Evolutionary conservation across 805 yeast species (phyloP).

Genomic region (Wilhelminamyces savonicus): DNA sequence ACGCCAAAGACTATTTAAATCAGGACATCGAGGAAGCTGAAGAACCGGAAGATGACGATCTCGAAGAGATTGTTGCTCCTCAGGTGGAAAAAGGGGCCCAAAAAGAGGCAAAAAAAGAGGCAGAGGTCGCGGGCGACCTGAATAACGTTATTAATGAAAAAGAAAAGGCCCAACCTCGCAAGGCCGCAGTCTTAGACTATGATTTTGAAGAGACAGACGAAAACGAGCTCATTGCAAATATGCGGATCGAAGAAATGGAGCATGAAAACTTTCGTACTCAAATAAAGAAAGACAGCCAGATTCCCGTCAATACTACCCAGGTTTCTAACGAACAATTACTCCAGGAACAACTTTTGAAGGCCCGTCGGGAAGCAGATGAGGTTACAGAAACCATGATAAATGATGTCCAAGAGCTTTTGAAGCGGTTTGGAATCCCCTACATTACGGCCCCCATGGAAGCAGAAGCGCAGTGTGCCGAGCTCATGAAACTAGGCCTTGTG

Average conservation of each 20-base stretch:
- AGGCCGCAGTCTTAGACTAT: slow-evolving; percentile 40
- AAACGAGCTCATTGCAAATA: slow-evolving; percentile 52
- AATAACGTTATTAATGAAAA: background rate
- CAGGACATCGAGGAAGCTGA: slow-evolving; percentile 1
- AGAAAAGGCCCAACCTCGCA: slow-evolving; percentile 3
- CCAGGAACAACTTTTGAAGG: slow-evolving; percentile 57
- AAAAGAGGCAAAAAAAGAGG: slow-evolving; percentile 1
- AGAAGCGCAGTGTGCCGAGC: slow-evolving; percentile 94
- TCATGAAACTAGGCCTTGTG: slow-evolving; percentile 61
- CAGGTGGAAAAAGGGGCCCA: too few relatives aligned
- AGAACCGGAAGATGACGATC: slow-evolving; percentile 4
- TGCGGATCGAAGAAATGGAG: slow-evolving; percentile 67
- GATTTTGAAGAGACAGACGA: slow-evolving; percentile 79
- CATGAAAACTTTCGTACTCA: slow-evolving; percentile 53
- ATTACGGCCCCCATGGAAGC: slow-evolving; percentile 98
- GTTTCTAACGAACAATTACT: slow-evolving; percentile 42
- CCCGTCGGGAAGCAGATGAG: slow-evolving; percentile 84
- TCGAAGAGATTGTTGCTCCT: too few relatives aligned
- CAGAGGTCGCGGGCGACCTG: background rate
- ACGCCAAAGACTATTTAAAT: slow-evolving; percentile 30
- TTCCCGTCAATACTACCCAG: slow-evolving; percentile 24
- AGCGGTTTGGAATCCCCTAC: slow-evolving; percentile 89
- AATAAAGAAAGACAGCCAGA: slow-evolving; percentile 14
- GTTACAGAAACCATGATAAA: slow-evolving; percentile 80
- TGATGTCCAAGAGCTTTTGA: slow-evolving; percentile 84